phyloP scores from a whole-genome alignment of 2,329 filamentous ascomycete genomes.

The Xylariaceae sp. region DNA sequence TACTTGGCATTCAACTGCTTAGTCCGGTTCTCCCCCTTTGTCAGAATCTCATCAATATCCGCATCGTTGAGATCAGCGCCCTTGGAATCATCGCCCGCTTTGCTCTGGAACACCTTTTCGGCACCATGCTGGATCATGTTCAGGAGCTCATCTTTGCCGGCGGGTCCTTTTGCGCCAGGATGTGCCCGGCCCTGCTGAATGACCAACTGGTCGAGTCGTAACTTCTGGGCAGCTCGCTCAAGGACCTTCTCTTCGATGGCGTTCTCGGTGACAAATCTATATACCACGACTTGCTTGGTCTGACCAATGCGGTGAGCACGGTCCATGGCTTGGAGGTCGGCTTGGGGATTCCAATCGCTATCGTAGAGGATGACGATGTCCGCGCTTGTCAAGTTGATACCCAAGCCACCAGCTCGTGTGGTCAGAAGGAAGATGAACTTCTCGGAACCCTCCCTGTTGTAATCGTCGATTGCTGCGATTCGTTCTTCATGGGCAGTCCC shows the following conservation, averaged over 20 bases:
- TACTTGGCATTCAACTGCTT: constrained; percentile 89
- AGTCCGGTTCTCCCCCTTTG: constrained; percentile 80
- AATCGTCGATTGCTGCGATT: constrained; percentile 95
- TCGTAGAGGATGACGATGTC: constrained; percentile 97
- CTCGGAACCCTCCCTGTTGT: constrained; percentile 92
- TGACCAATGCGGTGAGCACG: constrained; percentile 97
- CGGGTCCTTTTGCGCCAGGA: constrained; percentile 79
- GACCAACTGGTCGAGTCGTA: constrained; percentile 91
- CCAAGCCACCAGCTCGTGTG: constrained; percentile 88
- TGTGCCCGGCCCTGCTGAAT: constrained; percentile 96
- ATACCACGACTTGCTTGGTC: constrained; percentile 95
- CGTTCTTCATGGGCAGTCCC: constrained; percentile 95
- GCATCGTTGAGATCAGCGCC: constrained; percentile 66
- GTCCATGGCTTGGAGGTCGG: constrained; percentile 97
- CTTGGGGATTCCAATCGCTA: constrained; percentile 98
- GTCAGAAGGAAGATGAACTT: constrained; percentile 96
- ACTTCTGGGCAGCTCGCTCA: constrained; percentile 91
- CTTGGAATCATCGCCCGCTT: constrained; percentile 56
- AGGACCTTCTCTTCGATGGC: constrained; percentile 98
- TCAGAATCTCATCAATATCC: constrained; percentile 83
- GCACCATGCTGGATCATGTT: constrained; percentile 99
- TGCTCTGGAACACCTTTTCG: constrained; percentile 81
- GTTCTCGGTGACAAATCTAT: constrained; percentile 94
- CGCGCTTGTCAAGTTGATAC: constrained; percentile 91
- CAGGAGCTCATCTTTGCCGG: constrained; percentile 91